A percentile compares a stretch with the other conserved stretches of the same genome.
phyloP scores from a whole-genome alignment of 1,139 yeast species.

The Suhomyces kunorum region DNA sequence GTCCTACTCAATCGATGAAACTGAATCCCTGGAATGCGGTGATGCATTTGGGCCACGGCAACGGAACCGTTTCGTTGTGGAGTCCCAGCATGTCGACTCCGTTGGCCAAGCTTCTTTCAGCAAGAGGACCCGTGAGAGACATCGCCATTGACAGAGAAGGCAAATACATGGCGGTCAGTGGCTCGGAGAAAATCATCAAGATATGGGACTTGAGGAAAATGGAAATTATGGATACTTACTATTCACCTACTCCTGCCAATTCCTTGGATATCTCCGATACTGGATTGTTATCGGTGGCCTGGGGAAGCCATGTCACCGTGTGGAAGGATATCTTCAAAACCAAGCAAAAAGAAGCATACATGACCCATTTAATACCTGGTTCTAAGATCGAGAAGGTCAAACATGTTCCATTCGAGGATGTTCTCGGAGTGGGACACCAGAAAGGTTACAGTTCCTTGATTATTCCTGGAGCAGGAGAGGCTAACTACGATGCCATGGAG shows the following conservation, averaged over 20 bases:
- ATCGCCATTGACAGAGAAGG: conserved; percentile 92
- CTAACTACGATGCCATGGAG: conserved; percentile 94
- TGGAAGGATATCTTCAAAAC: conserved; percentile 75
- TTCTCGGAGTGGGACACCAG: conserved; percentile 84
- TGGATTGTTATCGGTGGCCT: conserved; percentile 82
- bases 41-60: conserved; percentile 88
- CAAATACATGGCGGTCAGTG: conserved; percentile 89
- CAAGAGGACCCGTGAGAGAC: conserved; percentile 86
- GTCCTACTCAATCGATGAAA: conserved; percentile 84
- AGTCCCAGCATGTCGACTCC: conserved; percentile 89
- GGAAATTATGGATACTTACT: conserved; percentile 70
- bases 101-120: conserved; percentile 74
- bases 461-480: conserved; percentile 97
- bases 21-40: conserved; percentile 97
- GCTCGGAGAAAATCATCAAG: conserved; percentile 80
- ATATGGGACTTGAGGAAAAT: conserved; percentile 93
- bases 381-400: conserved; percentile 65
- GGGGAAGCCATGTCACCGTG: conserved; percentile 92
- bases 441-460: conserved; percentile 77
- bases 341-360: conserved; percentile 76
- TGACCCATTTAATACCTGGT: conserved; percentile 86
- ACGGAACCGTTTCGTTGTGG: conserved; percentile 94
- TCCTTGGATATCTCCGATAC: conserved; percentile 82
- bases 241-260: conserved; percentile 84
- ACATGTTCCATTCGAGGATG: conserved; percentile 95